Conservation (phyloP, 371 early-diverging fungal species). For the Capniomyces stellatus region DNA sequence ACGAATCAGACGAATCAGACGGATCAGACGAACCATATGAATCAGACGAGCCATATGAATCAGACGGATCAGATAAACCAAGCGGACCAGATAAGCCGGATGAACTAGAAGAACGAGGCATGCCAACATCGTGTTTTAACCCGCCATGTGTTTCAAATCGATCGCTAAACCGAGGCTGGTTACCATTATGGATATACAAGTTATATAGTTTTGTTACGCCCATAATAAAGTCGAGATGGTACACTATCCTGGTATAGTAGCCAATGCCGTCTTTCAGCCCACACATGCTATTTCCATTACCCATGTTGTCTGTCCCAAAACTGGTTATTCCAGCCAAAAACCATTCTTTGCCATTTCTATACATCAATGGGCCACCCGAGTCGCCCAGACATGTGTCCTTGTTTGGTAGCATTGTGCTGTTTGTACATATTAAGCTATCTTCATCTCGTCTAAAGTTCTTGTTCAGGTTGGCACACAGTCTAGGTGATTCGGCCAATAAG, state of each 20-base stretch:
- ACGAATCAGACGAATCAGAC: too few relatives aligned
- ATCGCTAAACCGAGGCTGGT: too few relatives aligned
- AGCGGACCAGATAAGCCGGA: too few relatives aligned
- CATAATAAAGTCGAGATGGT: background rate
- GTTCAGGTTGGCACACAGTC: background rate
- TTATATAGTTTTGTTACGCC: background rate
- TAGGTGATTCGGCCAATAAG: background rate
- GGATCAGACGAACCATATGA: too few relatives aligned
- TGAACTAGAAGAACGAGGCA: too few relatives aligned
- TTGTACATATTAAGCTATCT: background rate
- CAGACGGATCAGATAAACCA: too few relatives aligned
- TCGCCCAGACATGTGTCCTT: conserved; percentile 2
- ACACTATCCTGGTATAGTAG: background rate
- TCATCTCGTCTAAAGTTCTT: background rate
- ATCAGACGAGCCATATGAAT: too few relatives aligned
- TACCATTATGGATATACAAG: too few relatives aligned
- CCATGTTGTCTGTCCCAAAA: background rate
- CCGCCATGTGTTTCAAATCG: too few relatives aligned
- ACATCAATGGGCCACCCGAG: conserved; percentile 2
- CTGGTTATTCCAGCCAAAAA: conserved; percentile 1
- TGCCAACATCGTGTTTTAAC: too few relatives aligned
- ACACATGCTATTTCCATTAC: background rate
- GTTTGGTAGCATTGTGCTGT: background rate
- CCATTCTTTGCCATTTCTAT: background rate
- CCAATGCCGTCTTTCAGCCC: background rate